Conservation (phyloP, 2,329 filamentous ascomycete species). For the Colletotrichum shisoi region DNA sequence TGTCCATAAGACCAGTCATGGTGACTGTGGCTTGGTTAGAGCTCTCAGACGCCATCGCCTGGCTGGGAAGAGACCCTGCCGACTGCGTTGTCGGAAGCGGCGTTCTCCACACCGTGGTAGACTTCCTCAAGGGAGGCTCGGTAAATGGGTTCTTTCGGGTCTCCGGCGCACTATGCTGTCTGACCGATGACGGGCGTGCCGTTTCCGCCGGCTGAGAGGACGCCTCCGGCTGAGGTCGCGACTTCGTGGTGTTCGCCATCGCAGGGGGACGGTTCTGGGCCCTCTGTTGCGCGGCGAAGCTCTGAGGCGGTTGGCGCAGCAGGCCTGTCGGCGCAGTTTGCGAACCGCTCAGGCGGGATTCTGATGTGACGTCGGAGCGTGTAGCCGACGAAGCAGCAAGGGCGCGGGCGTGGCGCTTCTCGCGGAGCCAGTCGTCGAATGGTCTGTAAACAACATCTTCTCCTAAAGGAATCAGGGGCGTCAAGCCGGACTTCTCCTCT, state of each 20-base stretch:
- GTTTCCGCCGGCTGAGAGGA: conserved; percentile 26
- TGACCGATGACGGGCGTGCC: conserved; percentile 31
- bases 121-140: conserved; percentile 34
- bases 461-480: conserved; percentile 68
- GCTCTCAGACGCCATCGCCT: conserved; percentile 19
- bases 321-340: conserved; percentile 54
- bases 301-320: conserved; percentile 65
- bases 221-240: conserved; percentile 43
- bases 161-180: conserved; percentile 35
- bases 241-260: conserved; percentile 44
- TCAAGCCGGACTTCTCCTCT: conserved; percentile 72
- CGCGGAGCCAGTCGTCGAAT: conserved; percentile 67
- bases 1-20: conserved; percentile 39
- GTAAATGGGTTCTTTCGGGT: conserved; percentile 27
- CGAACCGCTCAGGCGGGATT: conserved; percentile 48
- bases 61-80: conserved; percentile 31
- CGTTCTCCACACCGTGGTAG: conserved; percentile 26
- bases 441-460: conserved; percentile 70
- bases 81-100: conserved; percentile 39
- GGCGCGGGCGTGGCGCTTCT: conserved; percentile 53
- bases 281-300: conserved; percentile 71
- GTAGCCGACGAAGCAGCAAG: conserved; percentile 39
- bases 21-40: conserved; percentile 31
- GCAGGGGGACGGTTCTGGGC: conserved; percentile 60
- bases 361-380: conserved; percentile 41